Evolutionary conservation across 306 rosid species (phyloP), one percentile per base, ranked within the genome.

Genomic region (Glycyrrhiza uralensis): DNA sequence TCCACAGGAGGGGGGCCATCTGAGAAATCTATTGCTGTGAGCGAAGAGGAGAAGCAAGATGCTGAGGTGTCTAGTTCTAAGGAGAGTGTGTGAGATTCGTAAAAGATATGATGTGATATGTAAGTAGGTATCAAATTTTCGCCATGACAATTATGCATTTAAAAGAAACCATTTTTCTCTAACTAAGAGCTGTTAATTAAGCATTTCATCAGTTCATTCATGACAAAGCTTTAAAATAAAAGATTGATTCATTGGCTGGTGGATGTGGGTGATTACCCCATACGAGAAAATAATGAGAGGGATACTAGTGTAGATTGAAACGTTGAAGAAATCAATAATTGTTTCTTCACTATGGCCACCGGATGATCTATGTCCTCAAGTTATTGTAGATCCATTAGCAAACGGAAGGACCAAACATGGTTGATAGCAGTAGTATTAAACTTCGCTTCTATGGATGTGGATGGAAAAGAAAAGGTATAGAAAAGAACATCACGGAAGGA

Each of bases 21-120:
- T 17, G 91, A 86, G 18, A 81, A 86, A 76, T 68, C 91, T 28
- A 46, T 70, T 46, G 74, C 84, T 1, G 59, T 22, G 33, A 83
- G 42, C 59, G 86, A 86, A 76, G 86, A 82, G 80, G 87, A 87
- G 90, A 86, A 85, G 77, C 79, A 78, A 83, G 93, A 84, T 9
- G 68, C 8, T 44, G 79, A 86, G 69, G 85, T 85, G 36, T 47
- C 97, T 57, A 91, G 83, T 82, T 84, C 97, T 70, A 85, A 86
- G 62, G 96, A 91, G 76, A 89, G 57, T 60, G 86, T 80, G 78
- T 90, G 88, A 93, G 66, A 66, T 74, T 69, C 67, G 76, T 80
- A 56, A 32, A 59, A 67, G 24, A 30, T 47, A 57, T 22, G 23
- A 28, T 39, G 23, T 35, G 61, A 6, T 67, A 19, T 69, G 68